These are phyloP conservation scores for Cymbomonas tetramitiformis DNA, from an alignment of 139 green algal genomes.

Conservation along the genomic window DNA sequence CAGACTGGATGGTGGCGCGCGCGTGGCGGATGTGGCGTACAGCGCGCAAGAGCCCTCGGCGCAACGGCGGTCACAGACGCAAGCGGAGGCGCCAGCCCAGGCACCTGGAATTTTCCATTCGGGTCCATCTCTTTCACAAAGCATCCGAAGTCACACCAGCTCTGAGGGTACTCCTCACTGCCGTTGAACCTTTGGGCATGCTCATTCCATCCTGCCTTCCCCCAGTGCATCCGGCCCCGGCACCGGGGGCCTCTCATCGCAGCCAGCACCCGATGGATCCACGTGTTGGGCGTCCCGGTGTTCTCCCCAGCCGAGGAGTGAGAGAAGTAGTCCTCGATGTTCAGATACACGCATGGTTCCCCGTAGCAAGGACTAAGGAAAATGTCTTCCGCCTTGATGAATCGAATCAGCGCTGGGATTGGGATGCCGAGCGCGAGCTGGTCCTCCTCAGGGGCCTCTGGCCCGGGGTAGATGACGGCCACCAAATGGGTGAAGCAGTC, in stretches of 20 bases:
- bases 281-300: conserved; percentile 15
- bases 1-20: too few relatives aligned
- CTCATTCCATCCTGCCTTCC: conserved; percentile 16
- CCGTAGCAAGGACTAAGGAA: conserved; percentile 41
- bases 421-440: conserved; percentile 35
- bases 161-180: conserved; percentile 35
- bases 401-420: conserved; percentile 37
- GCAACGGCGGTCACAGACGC: too few relatives aligned
- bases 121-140: conserved; percentile 52
- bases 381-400: conserved; percentile 40
- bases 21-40: too few relatives aligned
- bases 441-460: background rate
- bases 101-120: conserved; percentile 47
- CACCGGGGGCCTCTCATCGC: conserved; percentile 31
- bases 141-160: conserved; percentile 74
- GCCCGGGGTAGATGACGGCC: conserved; percentile 28
- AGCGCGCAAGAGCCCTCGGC: too few relatives aligned
- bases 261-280: conserved; percentile 22
- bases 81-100: too few relatives aligned
- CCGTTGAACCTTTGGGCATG: conserved; percentile 38
- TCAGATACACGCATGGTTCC: conserved; percentile 53
- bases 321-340: conserved; percentile 45
- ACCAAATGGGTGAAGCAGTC: conserved; percentile 34
- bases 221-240: conserved; percentile 55
- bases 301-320: background rate